Evolutionary conservation across 2,329 filamentous ascomycete species (phyloP).

Genomic region (Metarhizium robertsii): DNA sequence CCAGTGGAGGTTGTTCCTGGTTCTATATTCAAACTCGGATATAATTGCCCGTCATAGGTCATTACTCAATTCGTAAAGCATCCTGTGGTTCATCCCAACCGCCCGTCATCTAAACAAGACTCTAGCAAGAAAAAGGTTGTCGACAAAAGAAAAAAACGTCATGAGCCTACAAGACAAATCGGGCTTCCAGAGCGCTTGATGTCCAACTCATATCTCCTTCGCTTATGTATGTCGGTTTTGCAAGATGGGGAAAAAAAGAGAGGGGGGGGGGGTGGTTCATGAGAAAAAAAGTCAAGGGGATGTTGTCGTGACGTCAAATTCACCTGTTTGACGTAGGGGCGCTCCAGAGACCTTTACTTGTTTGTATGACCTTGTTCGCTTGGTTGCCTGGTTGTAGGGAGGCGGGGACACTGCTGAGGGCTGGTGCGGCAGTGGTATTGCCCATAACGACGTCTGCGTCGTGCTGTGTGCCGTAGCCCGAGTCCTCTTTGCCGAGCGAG

Average conservation of each 20-base stretch:
- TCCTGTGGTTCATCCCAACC: background rate
- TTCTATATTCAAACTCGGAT: background rate
- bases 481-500: conserved; percentile 33
- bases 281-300: background rate
- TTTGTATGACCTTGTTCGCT: conserved; percentile 51
- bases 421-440: conserved; percentile 34
- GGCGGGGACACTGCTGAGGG: conserved; percentile 30
- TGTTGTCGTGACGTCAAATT: background rate
- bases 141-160: background rate
- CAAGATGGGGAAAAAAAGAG: background rate
- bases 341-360: conserved; percentile 54
- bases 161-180: background rate
- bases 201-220: background rate
- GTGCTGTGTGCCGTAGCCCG: conserved; percentile 37
- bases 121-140: background rate
- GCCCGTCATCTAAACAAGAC: background rate
- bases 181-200: background rate
- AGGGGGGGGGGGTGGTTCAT: background rate
- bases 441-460: conserved; percentile 34
- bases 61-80: background rate
- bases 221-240: background rate
- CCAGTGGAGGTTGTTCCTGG: background rate
- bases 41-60: background rate
- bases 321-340: conserved; percentile 20
- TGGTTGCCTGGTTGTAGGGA: conserved; percentile 45